phyloP scores from a whole-genome alignment of 805 yeast species.

The Tetrapisispora fleetii region DNA sequence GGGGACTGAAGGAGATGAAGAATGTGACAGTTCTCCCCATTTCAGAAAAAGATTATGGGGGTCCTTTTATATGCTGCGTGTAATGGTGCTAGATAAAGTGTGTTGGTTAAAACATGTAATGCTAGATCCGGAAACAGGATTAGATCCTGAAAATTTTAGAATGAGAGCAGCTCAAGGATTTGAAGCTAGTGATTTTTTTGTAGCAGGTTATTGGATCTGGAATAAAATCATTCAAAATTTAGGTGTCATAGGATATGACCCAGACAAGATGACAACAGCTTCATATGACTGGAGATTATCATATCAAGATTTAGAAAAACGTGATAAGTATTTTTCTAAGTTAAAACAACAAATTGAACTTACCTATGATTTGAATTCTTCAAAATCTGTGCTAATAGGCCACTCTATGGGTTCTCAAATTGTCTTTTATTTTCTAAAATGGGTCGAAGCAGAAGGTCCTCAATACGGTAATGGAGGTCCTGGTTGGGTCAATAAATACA shows the following conservation, averaged over 20 bases:
- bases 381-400: constrained; percentile 68
- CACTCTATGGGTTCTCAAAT: constrained; percentile 98
- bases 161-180: constrained; percentile 91
- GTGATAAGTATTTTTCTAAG: constrained; percentile 79
- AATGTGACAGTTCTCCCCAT: constrained; percentile 75
- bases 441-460: constrained; percentile 88
- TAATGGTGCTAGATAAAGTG: constrained; percentile 82
- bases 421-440: constrained; percentile 77
- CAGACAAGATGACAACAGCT: constrained; percentile 82
- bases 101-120: constrained; percentile 92
- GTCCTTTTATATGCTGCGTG: constrained; percentile 83
- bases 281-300: constrained; percentile 95
- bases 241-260: constrained; percentile 90
- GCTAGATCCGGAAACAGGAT: constrained; percentile 83
- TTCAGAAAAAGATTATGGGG: constrained; percentile 96
- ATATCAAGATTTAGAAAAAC: constrained; percentile 73
- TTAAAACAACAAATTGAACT: constrained; percentile 67
- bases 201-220: constrained; percentile 99
- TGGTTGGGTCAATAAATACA: constrained; percentile 75
- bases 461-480: constrained; percentile 86
- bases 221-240: constrained; percentile 87
- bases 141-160: constrained; percentile 78
- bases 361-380: constrained; percentile 40
- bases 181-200: constrained; percentile 92
- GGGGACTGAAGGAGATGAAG: constrained; percentile 67